Base-by-base conservation (phyloP, 2,329 filamentous ascomycete genomes). In the Diaporthe vexans region DNA sequence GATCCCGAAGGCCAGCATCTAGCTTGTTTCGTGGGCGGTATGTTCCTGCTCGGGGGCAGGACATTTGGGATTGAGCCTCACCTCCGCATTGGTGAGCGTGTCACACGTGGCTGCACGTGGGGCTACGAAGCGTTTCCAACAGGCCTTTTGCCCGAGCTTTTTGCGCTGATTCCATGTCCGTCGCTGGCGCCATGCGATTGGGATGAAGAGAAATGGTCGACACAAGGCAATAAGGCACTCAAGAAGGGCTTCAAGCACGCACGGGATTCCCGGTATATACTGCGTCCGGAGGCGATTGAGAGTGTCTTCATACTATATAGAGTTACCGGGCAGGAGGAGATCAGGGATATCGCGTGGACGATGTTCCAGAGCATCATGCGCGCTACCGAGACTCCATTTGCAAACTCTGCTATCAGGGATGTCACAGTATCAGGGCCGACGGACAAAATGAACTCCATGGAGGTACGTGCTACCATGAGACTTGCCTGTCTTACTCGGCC, bases 271-370 rank as follows among this genome's bases (percentile, higher is more conserved):
- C 76, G 85, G 58, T 92, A 91, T 76, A 72, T 79, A 37, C 57
- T 95, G 80, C 87, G 93, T 26, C 93, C 94, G 0, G 93, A 95
- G 82, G 94, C 93, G 0, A 88, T 94, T 37, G 93, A 95, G 81
- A 92, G 89, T 59, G 84, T 95, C 65, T 92, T 95, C 80, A 92
- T 95, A 81, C 93, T 95, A 90, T 95, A 93, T 88, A 90, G 93
- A 67, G 93, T 95, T 79, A 95, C 93, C 0, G 92, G 91, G 7
- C 91, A 95, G 77, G 87, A 89, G 17, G 90, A 89, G 63, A 94
- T 95, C 80, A 86, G 93, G 11, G 88, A 94, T 75, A 93, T 92
- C 91, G 93, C 93, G 21, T 95, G 93, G 93, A 87, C 92, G 77
- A 95, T 95, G 88, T 95, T 95, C 82, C 87, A 93, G 78, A 86